phyloP scores from a whole-genome alignment of 208 protist species.

The Vickermania ingenoplastis region DNA sequence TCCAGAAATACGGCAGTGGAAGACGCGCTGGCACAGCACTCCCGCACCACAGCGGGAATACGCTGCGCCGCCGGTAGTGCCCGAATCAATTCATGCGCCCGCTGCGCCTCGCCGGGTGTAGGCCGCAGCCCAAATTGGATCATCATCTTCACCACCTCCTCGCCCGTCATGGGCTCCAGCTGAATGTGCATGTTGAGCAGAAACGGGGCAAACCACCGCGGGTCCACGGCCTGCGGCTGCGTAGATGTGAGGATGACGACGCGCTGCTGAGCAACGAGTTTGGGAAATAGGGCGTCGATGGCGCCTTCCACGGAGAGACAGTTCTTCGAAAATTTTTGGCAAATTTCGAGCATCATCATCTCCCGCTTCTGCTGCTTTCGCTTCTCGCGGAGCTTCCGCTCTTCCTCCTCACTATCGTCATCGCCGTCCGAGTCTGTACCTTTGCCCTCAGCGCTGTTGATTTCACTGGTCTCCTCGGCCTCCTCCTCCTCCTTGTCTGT shows the following conservation, averaged over 20 bases:
- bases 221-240: constrained; percentile 72
- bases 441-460: not conserved
- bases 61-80: no score
- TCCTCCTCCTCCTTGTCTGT: not conserved
- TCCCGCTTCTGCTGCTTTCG: constrained; percentile 9
- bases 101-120: not conserved
- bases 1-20: no score
- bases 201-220: constrained; percentile 23
- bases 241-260: constrained; percentile 91
- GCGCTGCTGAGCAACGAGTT: constrained; percentile 63
- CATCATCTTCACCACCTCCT: not conserved
- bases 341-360: constrained; percentile 5
- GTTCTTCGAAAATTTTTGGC: constrained; percentile 18
- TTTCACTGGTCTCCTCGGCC: not conserved
- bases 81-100: no score
- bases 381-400: constrained; percentile 3
- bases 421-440: not conserved
- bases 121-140: no score
- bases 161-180: not conserved
- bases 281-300: constrained; percentile 79
- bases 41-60: not conserved
- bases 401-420: constrained; percentile 15
- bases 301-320: constrained; percentile 81
- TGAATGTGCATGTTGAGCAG: not conserved
- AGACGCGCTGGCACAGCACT: not conserved